These are phyloP conservation scores for Tetradesmus obliquus DNA, from an alignment of 139 green algal species.

Conservation along the genomic window DNA sequence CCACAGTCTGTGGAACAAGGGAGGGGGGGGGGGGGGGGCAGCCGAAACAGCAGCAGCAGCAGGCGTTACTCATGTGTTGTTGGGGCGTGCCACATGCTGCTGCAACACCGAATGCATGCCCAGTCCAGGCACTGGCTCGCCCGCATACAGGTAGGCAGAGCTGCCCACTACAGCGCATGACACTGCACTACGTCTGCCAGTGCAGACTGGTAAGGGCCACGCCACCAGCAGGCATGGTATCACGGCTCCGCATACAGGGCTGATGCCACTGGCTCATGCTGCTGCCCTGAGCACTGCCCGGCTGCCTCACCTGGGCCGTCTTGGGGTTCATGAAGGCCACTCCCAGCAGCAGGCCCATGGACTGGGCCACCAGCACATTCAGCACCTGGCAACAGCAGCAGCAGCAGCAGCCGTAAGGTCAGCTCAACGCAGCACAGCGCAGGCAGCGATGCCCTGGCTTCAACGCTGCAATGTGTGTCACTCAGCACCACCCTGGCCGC, in stretches of 20 bases:
- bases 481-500: background rate
- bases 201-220: too few species aligned
- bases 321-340: constrained; percentile 75
- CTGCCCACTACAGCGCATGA: too few species aligned
- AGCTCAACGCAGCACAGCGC: background rate
- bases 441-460: background rate
- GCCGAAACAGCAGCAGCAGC: constrained; percentile 14
- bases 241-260: too few species aligned
- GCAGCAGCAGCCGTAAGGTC: background rate
- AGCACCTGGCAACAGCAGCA: constrained; percentile 21
- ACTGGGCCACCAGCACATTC: constrained; percentile 71
- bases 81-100: too few species aligned
- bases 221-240: too few species aligned
- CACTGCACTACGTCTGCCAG: too few species aligned
- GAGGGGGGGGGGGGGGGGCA: constrained; percentile 52
- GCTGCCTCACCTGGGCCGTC: constrained; percentile 57
- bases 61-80: background rate
- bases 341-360: constrained; percentile 79
- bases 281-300: background rate
- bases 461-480: background rate
- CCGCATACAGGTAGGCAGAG: too few species aligned
- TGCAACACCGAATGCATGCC: too few species aligned
- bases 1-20: constrained; percentile 70
- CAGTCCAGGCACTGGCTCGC: too few species aligned
- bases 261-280: too few species aligned